Evolutionary conservation across 1,284 basidiomycete species (phyloP), one percentile per base, ranked within the genome.

Genomic region (Rhizoctonia solani): DNA sequence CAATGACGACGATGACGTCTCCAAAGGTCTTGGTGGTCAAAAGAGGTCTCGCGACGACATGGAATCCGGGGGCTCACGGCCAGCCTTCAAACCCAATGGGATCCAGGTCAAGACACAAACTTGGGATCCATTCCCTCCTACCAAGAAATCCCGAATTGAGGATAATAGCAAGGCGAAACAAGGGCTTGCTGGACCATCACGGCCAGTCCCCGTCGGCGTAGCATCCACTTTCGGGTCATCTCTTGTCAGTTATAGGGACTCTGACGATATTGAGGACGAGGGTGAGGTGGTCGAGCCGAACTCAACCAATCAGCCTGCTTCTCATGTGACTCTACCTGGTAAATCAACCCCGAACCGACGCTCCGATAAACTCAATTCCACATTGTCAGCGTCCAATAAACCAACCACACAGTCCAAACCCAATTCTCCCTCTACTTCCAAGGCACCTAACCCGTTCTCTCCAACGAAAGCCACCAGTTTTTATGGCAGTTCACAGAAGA

Each of bases 251-350:
- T 61, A 61, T 25, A 11, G 29, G 29, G 47, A 49, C 47, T 30
- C 27, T 23, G 58, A 61, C 46, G 58, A 61, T 11, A 61, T 61
- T 25, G 58, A 50, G 29, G 58, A 61, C 23, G 58, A n/a, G 16
- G 58, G 58, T 13, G 58, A 61, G 46, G 34, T 52, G 19, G 58
- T 61, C n/a, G 9, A 32, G 11, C 23, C 58, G 13, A n/a, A 16
- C n/a, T 30, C 50, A 29, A 3, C 29, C 14, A 32, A 53, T 4
- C 4, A 53, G 16, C 58, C 58, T 25, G 30, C 16, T 25, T 34
- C 46, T 21, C n/a, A 27, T 4, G 29, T 41, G 23, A 46, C 21
- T 6, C n/a, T 19, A 14, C 23, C 41, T 25, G 25, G 39, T n/a
- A 27, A 25, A 23, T 44, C 54, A 21, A 19, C 44, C n/a, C 2